Evolutionary conservation across 2,329 filamentous ascomycete genomes (phyloP).

Genomic region (Cercospora sp.): DNA sequence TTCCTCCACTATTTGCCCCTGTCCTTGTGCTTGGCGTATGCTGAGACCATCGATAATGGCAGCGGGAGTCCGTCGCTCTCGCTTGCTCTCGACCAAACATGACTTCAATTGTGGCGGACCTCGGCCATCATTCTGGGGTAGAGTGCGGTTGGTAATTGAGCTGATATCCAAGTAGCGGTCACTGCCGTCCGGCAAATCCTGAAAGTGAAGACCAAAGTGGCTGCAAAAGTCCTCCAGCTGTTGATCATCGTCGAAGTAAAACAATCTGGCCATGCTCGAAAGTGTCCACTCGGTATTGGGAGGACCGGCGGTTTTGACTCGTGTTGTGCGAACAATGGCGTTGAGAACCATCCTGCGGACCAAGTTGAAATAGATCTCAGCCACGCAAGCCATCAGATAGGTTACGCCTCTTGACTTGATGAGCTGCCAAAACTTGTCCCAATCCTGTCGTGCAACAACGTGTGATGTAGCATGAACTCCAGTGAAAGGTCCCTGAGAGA

Average conservation of each 20-base stretch:
- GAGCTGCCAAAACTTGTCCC: slow-evolving; percentile 58
- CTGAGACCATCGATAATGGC: slow-evolving; percentile 59
- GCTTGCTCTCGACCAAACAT: slow-evolving; percentile 58
- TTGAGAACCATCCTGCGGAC: slow-evolving; percentile 59
- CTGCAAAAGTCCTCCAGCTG: slow-evolving; percentile 57
- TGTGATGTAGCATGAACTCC: slow-evolving; percentile 46
- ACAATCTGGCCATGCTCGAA: slow-evolving; percentile 51
- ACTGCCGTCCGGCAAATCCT: slow-evolving; percentile 44
- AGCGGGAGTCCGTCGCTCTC: slow-evolving; percentile 55
- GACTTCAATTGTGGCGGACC: slow-evolving; percentile 42
- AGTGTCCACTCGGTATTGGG: slow-evolving; percentile 59
- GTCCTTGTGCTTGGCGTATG: slow-evolving; percentile 52
- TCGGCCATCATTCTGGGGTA: slow-evolving; percentile 39
- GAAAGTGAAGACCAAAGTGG: slow-evolving; percentile 54
- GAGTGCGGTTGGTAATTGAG: slow-evolving; percentile 43
- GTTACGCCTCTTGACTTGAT: slow-evolving; percentile 57
- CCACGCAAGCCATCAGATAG: slow-evolving; percentile 64
- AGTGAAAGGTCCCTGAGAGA: slow-evolving; percentile 54
- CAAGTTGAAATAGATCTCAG: slow-evolving; percentile 62
- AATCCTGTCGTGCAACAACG: slow-evolving; percentile 59
- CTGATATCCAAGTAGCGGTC: slow-evolving; percentile 54
- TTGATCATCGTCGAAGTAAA: slow-evolving; percentile 58
- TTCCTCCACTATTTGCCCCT: slow-evolving; percentile 50
- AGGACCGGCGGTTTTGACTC: slow-evolving; percentile 10
- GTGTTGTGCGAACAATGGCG: slow-evolving; percentile 34